Evolutionary conservation across 2,329 filamentous ascomycete genomes (phyloP), one percentile per base, ranked within the genome.

Genomic region (Aspergillus nomiae): DNA sequence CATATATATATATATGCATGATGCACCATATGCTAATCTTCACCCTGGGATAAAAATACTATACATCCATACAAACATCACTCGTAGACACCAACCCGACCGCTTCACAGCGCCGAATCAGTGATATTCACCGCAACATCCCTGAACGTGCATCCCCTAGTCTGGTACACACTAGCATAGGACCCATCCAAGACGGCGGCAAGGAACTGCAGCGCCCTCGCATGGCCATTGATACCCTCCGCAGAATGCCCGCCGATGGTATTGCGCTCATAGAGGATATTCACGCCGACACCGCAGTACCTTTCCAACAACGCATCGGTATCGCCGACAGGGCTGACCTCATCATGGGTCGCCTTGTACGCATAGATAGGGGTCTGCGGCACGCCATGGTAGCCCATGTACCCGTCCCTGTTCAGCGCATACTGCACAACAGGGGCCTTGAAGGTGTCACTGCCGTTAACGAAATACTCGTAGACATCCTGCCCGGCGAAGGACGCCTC

Each of bases 331-430:
- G 70, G 64, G 45, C 68, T 71, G 16, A 77, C 65, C 58, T 77
- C 72, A 60, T 77, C 74, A 1, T 66, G 61, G 11, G 70, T 65
- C 4, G 74, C 71, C 54, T 78, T 74, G 60, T 77, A 77, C 7
- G 71, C 63, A 46, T 72, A 76, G 5, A 65, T 7, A 0, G 62
- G 64, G 32, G 53, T 30, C 26, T 38, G 60, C 0, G 64, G 64
- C 24, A 59, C 55, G n/a, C 59, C 64, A 6, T 59, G 59, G 11
- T 65, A 24, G 2, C 68, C 68, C 67, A 70, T 66, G 28, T 62
- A 58, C 2, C 65, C 65, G 11, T 63, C 63, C 41, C 60, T 62
- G 12, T 30, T 21, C 10, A 67, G 59, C 11, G 65, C 53, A 16
- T 64, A 61, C 36, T 57, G 59, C 21, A 63, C 65, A 2, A 65